Conservation (phyloP, 805 yeast species). For the Starmerella floris region DNA sequence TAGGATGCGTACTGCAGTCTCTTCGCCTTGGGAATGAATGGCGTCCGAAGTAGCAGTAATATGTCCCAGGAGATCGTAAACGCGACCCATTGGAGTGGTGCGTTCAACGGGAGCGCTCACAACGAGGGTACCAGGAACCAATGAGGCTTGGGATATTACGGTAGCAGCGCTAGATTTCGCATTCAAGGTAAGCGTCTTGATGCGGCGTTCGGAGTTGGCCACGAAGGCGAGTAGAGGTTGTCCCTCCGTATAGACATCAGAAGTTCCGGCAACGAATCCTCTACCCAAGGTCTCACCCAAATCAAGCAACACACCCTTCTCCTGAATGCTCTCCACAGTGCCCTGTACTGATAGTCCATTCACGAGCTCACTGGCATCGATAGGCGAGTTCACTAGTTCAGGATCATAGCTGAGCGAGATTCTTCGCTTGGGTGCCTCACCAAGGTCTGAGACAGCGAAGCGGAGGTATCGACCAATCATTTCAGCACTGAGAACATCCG, state of each 20-base stretch:
- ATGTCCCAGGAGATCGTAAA: constrained; percentile 62
- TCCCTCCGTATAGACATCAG: constrained; percentile 47
- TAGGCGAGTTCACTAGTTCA: constrained; percentile 44
- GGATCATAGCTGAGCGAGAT: constrained; percentile 51
- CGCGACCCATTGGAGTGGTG: constrained; percentile 42
- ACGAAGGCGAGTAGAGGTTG: constrained; percentile 54
- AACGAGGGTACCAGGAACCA: constrained; percentile 69
- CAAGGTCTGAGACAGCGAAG: constrained; percentile 54
- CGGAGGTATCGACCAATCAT: constrained; percentile 78
- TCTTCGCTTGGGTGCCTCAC: constrained; percentile 28
- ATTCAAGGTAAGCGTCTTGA: constrained; percentile 12
- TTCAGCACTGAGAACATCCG: constrained; percentile 43
- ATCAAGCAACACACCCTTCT: constrained; percentile 74
- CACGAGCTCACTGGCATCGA: constrained; percentile 50
- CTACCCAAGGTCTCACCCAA: constrained; percentile 39
- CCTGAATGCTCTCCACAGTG: constrained; percentile 68
- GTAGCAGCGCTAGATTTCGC: constrained; percentile 43
- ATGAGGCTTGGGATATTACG: constrained; percentile 42
- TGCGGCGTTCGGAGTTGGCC: constrained; percentile 14
- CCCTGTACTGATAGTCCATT: constrained; percentile 60
- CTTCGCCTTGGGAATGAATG: constrained; percentile 41
- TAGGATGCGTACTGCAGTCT: constrained; percentile 13
- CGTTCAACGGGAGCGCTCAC: constrained; percentile 57
- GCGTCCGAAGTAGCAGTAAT: constrained; percentile 57
- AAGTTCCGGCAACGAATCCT: constrained; percentile 53